These are phyloP conservation scores for Benincasa hispida DNA, from an alignment of 306 rosid species.

Conservation along the genomic window DNA sequence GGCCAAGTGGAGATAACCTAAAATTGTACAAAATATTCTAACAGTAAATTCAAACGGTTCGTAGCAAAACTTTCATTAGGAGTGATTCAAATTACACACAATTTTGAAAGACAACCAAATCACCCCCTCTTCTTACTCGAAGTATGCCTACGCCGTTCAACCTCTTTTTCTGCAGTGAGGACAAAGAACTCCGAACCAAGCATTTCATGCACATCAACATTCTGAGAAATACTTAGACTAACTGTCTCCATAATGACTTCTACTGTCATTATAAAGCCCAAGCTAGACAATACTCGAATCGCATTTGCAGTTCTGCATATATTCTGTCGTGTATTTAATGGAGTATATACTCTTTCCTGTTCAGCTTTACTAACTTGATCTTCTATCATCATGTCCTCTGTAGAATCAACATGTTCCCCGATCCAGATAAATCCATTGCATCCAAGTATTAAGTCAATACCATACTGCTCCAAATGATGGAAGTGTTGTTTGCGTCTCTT, in stretches of 20 bases:
- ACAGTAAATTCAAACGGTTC: not conserved
- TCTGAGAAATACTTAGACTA: conserved; percentile 42
- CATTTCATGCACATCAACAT: conserved; percentile 62
- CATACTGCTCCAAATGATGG: conserved; percentile 62
- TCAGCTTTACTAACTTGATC: conserved; percentile 46
- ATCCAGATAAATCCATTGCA: conserved; percentile 86
- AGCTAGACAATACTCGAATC: conserved; percentile 38
- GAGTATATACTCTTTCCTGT: conserved; percentile 34
- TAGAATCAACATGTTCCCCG: conserved; percentile 59
- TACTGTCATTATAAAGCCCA: conserved; percentile 49
- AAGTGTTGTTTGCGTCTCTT: conserved; percentile 90
- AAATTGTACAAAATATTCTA: not conserved
- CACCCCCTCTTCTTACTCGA: conserved; percentile 40
- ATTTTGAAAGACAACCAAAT: not conserved
- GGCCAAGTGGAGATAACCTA: not conserved
- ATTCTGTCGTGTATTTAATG: conserved; percentile 48
- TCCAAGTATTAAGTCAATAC: conserved; percentile 69
- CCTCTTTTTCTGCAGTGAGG: conserved; percentile 73
- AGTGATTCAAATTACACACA: not conserved
- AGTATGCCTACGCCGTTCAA: conserved; percentile 55
- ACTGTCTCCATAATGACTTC: conserved; percentile 54
- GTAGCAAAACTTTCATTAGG: not conserved
- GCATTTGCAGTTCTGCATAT: conserved; percentile 83
- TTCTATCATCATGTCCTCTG: conserved; percentile 39
- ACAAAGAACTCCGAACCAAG: conserved; percentile 79